Base-by-base conservation (phyloP, 768 basidiomycete species). In the Lentinula raphanica region DNA sequence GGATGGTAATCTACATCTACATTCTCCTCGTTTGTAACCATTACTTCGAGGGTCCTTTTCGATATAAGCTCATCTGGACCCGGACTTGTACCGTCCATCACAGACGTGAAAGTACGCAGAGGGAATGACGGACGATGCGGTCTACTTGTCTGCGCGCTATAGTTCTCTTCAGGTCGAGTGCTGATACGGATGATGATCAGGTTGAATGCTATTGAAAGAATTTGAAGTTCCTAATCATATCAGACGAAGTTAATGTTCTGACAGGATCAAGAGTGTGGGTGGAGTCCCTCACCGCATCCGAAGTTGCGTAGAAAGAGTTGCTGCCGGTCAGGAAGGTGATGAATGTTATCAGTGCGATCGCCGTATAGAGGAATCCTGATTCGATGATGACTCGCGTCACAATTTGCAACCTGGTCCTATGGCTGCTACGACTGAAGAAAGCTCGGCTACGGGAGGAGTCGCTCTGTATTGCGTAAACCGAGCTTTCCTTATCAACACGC, bases 131-230 rank as follows among this genome's bases (percentile, higher is more conserved):
- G 46, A 29, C 17, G 46, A 28, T 31, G 27, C 19, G 25, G 46
- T 21, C 19, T 44, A 28, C 15, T 31, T n/a, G 25, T 28, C 19
- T 50, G 49, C 15, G 15, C 32, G 23, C 19, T 50, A 19, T 50
- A 35, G 32, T 36, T 50, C 12, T 50, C 49, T 19, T 35, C 29
- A 21, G 49, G 32, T 21, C 32, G 29, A 21, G 49, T 50, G 19
- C 49, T 50, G 8, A 56, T 32, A 12, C 61, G 59, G 25, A 59
- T 60, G 25, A 62, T 62, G 54, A 62, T 62, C 36, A 62, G 54
- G 23, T 62, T 62, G 59, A 60, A 62, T 15, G 61, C 54, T 29
- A 62, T 62, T 11, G 46, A 54, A 11, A 62, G 38, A 19, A 62
- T 53, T 53, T 56, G 54, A 17, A 62, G 49, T 13, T 60, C 46